These are phyloP conservation scores for Saccharomycopsis selenospora DNA, from an alignment of 805 yeast genomes.

Conservation along the genomic window DNA sequence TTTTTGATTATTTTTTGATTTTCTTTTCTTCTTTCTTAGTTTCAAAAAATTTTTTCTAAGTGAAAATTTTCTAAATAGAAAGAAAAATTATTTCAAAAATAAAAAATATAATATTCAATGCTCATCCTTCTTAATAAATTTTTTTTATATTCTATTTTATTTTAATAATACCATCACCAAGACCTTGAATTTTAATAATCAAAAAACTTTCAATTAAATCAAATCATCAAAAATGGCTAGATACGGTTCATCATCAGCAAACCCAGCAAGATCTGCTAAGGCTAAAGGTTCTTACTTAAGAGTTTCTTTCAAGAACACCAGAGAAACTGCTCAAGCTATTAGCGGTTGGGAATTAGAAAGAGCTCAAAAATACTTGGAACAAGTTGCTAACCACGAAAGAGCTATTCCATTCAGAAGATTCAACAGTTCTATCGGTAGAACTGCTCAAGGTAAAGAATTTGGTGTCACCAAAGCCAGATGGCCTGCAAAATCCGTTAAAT, in stretches of 20 bases:
- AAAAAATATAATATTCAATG: too few species aligned
- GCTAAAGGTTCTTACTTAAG: slow-evolving; percentile 99
- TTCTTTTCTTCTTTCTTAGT: too few species aligned
- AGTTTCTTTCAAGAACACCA: slow-evolving; percentile 99
- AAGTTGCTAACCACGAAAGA: slow-evolving; percentile 96
- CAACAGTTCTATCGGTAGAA: slow-evolving; percentile 95
- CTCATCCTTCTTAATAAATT: too few species aligned
- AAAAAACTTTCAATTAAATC: too few species aligned
- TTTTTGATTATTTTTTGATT: too few species aligned
- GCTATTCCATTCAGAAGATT: slow-evolving; percentile 99
- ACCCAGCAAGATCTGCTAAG: slow-evolving; percentile 99
- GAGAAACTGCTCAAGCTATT: slow-evolving; percentile 98
- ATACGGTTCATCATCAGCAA: slow-evolving; percentile 98
- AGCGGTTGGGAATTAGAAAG: slow-evolving; percentile 95
- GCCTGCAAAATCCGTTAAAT: slow-evolving; percentile 98
- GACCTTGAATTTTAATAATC: too few species aligned
- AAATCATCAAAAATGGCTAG: slow-evolving; percentile 88
- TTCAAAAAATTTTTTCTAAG: too few species aligned
- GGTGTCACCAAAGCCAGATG: slow-evolving; percentile 99
- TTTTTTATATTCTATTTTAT: too few species aligned
- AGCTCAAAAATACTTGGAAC: slow-evolving; percentile 93
- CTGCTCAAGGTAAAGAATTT: slow-evolving; percentile 99
- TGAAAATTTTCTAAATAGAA: too few species aligned
- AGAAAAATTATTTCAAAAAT: too few species aligned
- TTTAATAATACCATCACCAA: too few species aligned